Conservation (phyloP, 495 filamentous ascomycete species). For the Penicillium angulare region DNA sequence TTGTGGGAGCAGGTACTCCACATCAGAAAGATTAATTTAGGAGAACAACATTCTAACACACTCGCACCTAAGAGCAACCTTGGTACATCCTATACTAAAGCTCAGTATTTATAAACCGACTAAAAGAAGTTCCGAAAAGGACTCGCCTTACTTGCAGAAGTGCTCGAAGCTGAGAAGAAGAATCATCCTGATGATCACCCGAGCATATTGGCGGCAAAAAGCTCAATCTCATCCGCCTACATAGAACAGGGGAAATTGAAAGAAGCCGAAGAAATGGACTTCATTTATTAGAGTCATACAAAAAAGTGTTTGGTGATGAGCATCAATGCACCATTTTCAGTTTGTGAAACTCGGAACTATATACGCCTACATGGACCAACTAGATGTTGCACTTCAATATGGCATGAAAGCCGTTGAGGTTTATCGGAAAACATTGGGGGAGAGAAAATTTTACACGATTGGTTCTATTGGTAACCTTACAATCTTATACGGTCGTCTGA, state of each 20-base stretch:
- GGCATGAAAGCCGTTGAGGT: neutral
- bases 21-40: neutral
- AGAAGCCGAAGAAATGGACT: neutral
- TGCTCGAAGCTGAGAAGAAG: neutral
- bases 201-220: neutral
- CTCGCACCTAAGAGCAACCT: neutral
- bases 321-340: neutral
- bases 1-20: neutral
- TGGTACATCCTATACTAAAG: neutral
- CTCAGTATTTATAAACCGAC: neutral
- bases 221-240: neutral
- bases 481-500: neutral
- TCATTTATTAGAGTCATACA: neutral
- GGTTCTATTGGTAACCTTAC: neutral
- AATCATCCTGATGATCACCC: neutral
- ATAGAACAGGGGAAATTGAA: neutral
- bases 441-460: neutral
- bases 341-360: neutral
- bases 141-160: neutral
- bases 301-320: neutral
- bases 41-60: neutral
- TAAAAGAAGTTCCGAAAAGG: neutral
- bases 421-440: neutral
- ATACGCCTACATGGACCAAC: neutral
- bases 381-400: neutral